phyloP scores from a whole-genome alignment of 2,329 filamentous ascomycete genomes.

The Endothia cerciana region DNA sequence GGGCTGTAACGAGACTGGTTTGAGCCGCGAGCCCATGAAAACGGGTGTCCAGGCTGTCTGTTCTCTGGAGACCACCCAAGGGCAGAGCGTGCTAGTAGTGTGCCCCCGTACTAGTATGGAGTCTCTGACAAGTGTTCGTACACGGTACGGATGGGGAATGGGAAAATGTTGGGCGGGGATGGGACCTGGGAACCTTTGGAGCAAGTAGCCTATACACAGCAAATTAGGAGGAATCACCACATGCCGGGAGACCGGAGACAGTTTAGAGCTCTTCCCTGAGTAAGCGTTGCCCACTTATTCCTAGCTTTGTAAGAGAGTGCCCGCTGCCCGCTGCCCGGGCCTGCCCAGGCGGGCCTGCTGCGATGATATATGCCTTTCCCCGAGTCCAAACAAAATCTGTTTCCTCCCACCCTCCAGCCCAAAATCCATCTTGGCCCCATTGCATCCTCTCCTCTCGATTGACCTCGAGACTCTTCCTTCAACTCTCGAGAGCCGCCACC shows the following conservation, averaged over 20 bases:
- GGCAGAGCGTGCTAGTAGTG: neutral
- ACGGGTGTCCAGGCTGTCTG: neutral
- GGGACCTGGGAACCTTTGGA: neutral
- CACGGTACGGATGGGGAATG: neutral
- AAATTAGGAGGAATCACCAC: neutral
- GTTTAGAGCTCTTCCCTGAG: constrained; percentile 8
- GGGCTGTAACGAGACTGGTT: constrained; percentile 22
- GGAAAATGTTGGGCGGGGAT: neutral
- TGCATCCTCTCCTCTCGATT: constrained; percentile 20
- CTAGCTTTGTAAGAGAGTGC: constrained; percentile 25
- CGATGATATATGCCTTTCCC: constrained; percentile 26
- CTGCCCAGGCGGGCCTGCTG: constrained; percentile 7
- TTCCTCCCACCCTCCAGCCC: constrained; percentile 22
- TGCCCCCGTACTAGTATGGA: neutral
- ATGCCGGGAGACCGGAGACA: constrained; percentile 14
- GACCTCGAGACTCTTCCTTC: constrained; percentile 22
- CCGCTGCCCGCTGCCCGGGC: constrained; percentile 21
- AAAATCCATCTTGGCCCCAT: constrained; percentile 17
- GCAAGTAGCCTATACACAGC: neutral
- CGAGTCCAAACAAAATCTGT: constrained; percentile 28
- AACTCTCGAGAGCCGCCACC: constrained; percentile 20
- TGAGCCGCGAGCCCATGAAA: constrained; percentile 1
- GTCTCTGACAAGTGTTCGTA: neutral
- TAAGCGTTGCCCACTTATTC: constrained; percentile 8
- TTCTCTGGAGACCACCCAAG: no score